Conservation (phyloP, 306 rosid genomes). For the Fragaria iinumae region DNA sequence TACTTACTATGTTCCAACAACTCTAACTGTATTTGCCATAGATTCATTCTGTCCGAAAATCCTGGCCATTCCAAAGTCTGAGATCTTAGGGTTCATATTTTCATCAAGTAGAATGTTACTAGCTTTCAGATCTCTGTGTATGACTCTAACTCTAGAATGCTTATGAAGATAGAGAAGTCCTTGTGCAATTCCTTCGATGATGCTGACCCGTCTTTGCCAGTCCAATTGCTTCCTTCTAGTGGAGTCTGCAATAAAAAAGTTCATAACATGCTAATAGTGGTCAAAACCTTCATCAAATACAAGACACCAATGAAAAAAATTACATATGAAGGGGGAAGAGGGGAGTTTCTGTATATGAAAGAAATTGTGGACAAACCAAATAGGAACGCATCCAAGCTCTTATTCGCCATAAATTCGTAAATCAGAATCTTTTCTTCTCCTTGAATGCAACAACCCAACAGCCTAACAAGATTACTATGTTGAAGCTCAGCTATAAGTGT, state of each 20-base stretch:
- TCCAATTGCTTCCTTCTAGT: conserved; percentile 3
- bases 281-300: not conserved
- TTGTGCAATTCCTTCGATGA: conserved; percentile 23
- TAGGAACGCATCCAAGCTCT: conserved; percentile 19
- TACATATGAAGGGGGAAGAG: not conserved
- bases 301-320: not conserved
- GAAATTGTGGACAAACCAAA: conserved; percentile 13
- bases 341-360: not conserved
- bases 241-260: conserved; percentile 9
- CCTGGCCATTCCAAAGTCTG: conserved; percentile 30
- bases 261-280: not conserved
- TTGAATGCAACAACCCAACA: conserved; percentile 24
- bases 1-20: conserved; percentile 27
- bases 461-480: conserved; percentile 17
- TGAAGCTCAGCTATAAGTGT: conserved; percentile 27
- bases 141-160: conserved; percentile 20
- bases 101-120: conserved; percentile 18
- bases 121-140: conserved; percentile 27
- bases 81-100: conserved; percentile 21
- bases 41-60: conserved; percentile 22
- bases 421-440: conserved; percentile 22
- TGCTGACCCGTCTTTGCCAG: conserved; percentile 13
- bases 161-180: conserved; percentile 26
- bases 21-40: conserved; percentile 18
- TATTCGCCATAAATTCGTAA: conserved; percentile 18